Conservation (phyloP, 2,329 filamentous ascomycete genomes). For the Neonectria neomacrospora region DNA sequence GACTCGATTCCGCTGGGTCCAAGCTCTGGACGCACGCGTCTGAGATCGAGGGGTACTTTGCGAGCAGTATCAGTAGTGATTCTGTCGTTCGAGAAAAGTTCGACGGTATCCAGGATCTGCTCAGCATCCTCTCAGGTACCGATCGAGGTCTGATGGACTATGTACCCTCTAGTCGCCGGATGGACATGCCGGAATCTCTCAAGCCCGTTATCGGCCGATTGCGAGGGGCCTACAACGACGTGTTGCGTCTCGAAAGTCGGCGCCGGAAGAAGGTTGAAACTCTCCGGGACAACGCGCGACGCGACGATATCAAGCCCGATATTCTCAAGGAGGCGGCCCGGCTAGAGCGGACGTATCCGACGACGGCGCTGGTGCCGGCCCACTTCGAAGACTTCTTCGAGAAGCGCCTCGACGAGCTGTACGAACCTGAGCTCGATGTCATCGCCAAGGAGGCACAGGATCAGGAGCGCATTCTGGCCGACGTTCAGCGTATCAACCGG, state of each 20-base stretch:
- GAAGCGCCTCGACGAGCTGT: constrained; percentile 76
- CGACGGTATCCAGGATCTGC: constrained; percentile 76
- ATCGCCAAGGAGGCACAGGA: constrained; percentile 78
- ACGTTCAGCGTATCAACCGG: constrained; percentile 79
- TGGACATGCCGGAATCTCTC: constrained; percentile 81
- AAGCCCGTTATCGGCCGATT: constrained; percentile 82
- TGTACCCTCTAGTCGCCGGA: constrained; percentile 85
- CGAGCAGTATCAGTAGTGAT: constrained; percentile 67
- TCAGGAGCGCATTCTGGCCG: constrained; percentile 76
- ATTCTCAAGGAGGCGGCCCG: constrained; percentile 85
- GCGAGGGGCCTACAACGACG: constrained; percentile 84
- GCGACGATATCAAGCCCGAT: constrained; percentile 88
- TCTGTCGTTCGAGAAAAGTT: constrained; percentile 80
- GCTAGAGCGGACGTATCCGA: constrained; percentile 86
- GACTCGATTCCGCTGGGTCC: constrained; percentile 70
- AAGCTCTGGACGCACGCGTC: constrained; percentile 80
- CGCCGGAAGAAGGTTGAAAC: constrained; percentile 82
- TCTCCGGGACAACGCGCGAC: constrained; percentile 80
- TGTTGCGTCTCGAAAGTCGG: constrained; percentile 83
- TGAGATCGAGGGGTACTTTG: constrained; percentile 90
- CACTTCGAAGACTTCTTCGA: constrained; percentile 96
- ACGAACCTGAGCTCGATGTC: constrained; percentile 80
- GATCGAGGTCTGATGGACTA: constrained; percentile 87
- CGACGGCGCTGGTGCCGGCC: constrained; percentile 83
- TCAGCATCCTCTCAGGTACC: constrained; percentile 80